Base-by-base conservation (phyloP, 768 basidiomycete species). In the Macrolepiota dolichaula region DNA sequence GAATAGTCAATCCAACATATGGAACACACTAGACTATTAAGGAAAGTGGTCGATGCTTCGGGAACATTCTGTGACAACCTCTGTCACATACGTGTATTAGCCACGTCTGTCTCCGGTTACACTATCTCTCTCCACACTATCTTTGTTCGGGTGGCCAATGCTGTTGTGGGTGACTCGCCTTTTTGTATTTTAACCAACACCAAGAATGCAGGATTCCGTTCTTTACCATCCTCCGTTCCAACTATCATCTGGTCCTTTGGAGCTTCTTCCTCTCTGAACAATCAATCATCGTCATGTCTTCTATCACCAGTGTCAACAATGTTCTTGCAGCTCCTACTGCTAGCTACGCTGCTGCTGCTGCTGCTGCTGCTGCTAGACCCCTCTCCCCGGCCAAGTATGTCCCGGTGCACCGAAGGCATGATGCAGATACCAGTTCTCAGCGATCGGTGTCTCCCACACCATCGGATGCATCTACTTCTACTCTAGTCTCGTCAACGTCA, bases 81-180 rank as follows among this genome's bases (percentile, higher is more conserved):
- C 37, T 13, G 49, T 59, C 36, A 59, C 50, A 29, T n/a, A 27
- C 19, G 50, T 40, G 49, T 38, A 17, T 27, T 46, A 32, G 51
- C 59, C 59, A 60, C 59, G 59, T 60, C 59, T 15, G 42, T 35
- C 59, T 60, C 59, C 59, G 57, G 27, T 36, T 46, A 32, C 36
- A 15, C 17, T 44, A 7, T n/a, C n/a, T n/a, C n/a, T n/a, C n/a
- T n/a, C 19, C 42, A 44, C n/a, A 19, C n/a, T 44, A 44, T 44
- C 15, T 17, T 25, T 24, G 17, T 27, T 2, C 38, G 13, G 27
- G 37, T 19, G 32, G 29, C 29, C 51, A 35, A 46, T 42, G 22
- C 24, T 49, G 37, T 35, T 50, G 40, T 37, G 27, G 13, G 9
- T 29, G 25, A 36, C 32, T 36, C 57, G 17, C 35, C 24, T 37